Evolutionary conservation across 192 early-diverging fungal genomes (phyloP).

Genomic region (Podochytrium sp.): DNA sequence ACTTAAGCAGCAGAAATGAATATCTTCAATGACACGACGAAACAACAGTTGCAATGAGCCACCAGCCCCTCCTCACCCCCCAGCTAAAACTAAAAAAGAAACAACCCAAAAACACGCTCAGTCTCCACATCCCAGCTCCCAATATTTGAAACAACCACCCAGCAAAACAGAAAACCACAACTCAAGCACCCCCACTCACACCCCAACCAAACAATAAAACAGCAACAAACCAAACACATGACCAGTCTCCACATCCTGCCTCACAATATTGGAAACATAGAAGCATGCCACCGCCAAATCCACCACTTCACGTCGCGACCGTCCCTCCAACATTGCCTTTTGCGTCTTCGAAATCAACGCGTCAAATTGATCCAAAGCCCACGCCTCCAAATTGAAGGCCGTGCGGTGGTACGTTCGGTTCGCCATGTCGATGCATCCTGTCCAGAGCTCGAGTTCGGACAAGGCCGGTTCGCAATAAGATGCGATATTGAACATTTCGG

Average conservation of each 20-base stretch:
- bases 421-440: constrained; percentile 19
- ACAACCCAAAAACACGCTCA: constrained; percentile 23
- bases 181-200: too few relatives aligned
- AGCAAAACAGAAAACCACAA: too few relatives aligned
- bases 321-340: neutral
- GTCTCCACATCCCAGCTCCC: neutral
- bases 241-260: neutral
- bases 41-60: too few relatives aligned
- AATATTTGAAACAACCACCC: constrained; percentile 21
- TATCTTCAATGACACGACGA: too few relatives aligned
- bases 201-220: neutral
- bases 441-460: constrained; percentile 11
- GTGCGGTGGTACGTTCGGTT: constrained; percentile 2
- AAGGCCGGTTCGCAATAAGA: constrained; percentile 1
- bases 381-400: constrained; percentile 4
- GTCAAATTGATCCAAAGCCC: constrained; percentile 13
- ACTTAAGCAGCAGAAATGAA: too few relatives aligned
- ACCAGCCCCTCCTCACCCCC: too few relatives aligned
- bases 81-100: constrained; percentile 3
- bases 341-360: neutral
- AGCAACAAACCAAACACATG: constrained; percentile 24
- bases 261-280: constrained; percentile 20
- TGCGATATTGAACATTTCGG: neutral
- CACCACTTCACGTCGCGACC: neutral
- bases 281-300: constrained; percentile 2